These are phyloP conservation scores for Hypoxylon intermedium DNA, from an alignment of 495 filamentous ascomycete genomes.

Conservation along the genomic window DNA sequence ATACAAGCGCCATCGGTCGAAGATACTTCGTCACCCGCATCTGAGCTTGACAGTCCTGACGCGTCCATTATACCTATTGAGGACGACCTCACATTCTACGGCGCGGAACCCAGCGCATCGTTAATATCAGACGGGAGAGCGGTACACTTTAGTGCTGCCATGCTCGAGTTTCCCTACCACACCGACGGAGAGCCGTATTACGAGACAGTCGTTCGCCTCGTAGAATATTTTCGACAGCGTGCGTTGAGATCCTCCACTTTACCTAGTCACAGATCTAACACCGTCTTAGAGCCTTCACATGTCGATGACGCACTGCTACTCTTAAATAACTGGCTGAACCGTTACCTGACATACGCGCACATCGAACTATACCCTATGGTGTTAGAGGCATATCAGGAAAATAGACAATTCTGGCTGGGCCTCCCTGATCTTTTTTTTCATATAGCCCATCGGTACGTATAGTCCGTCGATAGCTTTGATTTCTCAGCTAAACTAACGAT, in stretches of 20 bases:
- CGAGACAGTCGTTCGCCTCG: constrained; percentile 46
- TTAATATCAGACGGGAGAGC: constrained; percentile 32
- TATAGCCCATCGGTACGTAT: constrained; percentile 34
- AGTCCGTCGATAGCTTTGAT: not conserved
- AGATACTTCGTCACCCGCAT: constrained; percentile 46
- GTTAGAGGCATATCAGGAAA: constrained; percentile 47
- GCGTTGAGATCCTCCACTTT: constrained; percentile 21
- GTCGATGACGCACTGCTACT: constrained; percentile 49
- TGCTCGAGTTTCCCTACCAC: constrained; percentile 52
- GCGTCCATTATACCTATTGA: constrained; percentile 44
- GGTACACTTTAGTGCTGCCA: constrained; percentile 36
- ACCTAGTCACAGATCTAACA: constrained; percentile 22
- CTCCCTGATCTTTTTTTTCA: constrained; percentile 39
- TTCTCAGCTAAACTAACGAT: constrained; percentile 6
- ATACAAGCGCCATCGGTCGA: constrained; percentile 32
- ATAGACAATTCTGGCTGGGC: constrained; percentile 44
- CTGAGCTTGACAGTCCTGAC: constrained; percentile 49
- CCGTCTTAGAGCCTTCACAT: constrained; percentile 41
- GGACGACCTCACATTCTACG: constrained; percentile 43
- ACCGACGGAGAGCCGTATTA: constrained; percentile 46
- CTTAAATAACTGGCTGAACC: constrained; percentile 54
- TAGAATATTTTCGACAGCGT: constrained; percentile 50
- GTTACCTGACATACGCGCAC: constrained; percentile 46
- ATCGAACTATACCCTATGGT: constrained; percentile 26
- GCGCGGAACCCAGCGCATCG: constrained; percentile 23